phyloP scores from a whole-genome alignment of 2,329 filamentous ascomycete species.

The Ceratocystis ficicola region DNA sequence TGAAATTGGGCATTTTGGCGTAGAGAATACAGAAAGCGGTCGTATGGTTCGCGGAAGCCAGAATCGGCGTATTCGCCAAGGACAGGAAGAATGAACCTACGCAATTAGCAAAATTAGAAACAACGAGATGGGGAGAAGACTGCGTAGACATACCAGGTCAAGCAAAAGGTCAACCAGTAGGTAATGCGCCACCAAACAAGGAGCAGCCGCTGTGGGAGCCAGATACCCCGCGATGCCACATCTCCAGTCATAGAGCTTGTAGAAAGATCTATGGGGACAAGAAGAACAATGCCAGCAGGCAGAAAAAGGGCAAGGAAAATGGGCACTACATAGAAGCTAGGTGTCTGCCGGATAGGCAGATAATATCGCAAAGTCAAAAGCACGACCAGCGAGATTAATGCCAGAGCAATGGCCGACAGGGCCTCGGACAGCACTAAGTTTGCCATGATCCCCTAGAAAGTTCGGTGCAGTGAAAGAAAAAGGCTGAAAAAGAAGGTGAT shows the following conservation, averaged over 20 bases:
- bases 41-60: slow-evolving; percentile 76
- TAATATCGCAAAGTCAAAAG: slow-evolving; percentile 80
- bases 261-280: slow-evolving; percentile 91
- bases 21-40: slow-evolving; percentile 71
- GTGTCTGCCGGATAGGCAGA: slow-evolving; percentile 78
- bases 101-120: not conserved
- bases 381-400: slow-evolving; percentile 62
- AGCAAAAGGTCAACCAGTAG: slow-evolving; percentile 91
- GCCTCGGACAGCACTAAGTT: slow-evolving; percentile 58
- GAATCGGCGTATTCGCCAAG: slow-evolving; percentile 91
- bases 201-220: slow-evolving; percentile 66
- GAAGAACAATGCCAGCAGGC: slow-evolving; percentile 76
- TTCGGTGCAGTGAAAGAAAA: not conserved
- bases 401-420: slow-evolving; percentile 61
- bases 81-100: slow-evolving; percentile 80
- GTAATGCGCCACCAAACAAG: slow-evolving; percentile 87
- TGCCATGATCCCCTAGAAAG: not conserved
- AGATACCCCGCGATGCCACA: slow-evolving; percentile 64
- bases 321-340: slow-evolving; percentile 76
- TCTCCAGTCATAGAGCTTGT: slow-evolving; percentile 66
- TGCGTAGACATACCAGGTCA: slow-evolving; percentile 62
- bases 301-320: slow-evolving; percentile 94
- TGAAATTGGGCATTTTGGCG: slow-evolving; percentile 83
- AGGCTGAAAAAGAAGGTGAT: not conserved
- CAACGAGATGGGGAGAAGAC: not conserved